Evolutionary conservation across 202 grass and related monocot species (phyloP), one percentile per base, ranked within the genome.

Genomic region (Elaeis oleifera): DNA sequence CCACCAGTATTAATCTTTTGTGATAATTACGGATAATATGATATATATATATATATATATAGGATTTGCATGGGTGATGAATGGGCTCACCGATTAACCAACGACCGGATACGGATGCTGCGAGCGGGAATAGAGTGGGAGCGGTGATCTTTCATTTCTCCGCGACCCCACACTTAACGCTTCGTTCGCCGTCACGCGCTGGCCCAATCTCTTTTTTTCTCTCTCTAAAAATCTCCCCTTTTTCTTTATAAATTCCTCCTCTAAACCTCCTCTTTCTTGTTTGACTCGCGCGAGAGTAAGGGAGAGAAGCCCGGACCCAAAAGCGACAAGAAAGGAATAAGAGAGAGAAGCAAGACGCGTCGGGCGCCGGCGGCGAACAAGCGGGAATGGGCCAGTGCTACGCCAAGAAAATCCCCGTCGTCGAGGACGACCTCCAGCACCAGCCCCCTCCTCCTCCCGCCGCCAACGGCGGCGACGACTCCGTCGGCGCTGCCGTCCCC

Each of bases 331-430:
- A 27, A 18, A 18, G 18, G 51, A 18, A 55, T 15, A 16, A 16
- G 25, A 60, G 13, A 17, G 25, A 60, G 17, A 44, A 18, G 7
- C 4, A 16, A 16, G 5, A 52, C 14, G 51, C 48, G 3, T 22
- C 54, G 83, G 15, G 83, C 89, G 75, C 67, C 53, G 36, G 51
- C 55, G 61, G 36, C 36, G 36, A 44, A 3, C 36, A 57, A 64
- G 60, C 62, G 6, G 50, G 9, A 39, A 97, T 99, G 95, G 95
- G 95, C 23, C 88, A 94, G 78, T 99, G 95, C 75, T 94, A 86
- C 69, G 95, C 88, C 44, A 84, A 71, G 80, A 94, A 89, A 80
- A 59, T 82, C 65, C 71, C 77, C 32, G 77, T 77, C 28, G 80
- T 77, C 53, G 78, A 44, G 61, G 79, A 84, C 55, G 81, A 27